phyloP scores from a whole-genome alignment of 192 early-diverging fungal species.

The Kappamyces sp. region DNA sequence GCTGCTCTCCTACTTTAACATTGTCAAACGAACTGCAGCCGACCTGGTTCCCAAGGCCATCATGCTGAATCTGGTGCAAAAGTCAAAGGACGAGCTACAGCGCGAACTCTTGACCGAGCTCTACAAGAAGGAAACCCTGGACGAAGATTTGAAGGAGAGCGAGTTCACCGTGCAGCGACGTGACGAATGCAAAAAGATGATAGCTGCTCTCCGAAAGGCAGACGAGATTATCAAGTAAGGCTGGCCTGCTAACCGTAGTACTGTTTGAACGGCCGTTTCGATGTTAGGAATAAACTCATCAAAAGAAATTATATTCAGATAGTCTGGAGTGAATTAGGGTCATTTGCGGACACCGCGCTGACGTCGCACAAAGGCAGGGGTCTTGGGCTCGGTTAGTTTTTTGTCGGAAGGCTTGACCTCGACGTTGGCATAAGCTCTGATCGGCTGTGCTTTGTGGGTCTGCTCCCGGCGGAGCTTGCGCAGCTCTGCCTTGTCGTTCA shows the following conservation, averaged over 20 bases:
- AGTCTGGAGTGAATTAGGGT: too few species aligned
- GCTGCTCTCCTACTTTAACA: slow-evolving; percentile 96
- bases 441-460: slow-evolving; percentile 59
- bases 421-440: slow-evolving; percentile 44
- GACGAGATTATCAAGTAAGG: slow-evolving; percentile 56
- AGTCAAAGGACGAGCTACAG: slow-evolving; percentile 90
- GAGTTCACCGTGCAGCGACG: slow-evolving; percentile 86
- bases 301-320: too few species aligned
- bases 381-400: slow-evolving; percentile 46
- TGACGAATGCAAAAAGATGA: slow-evolving; percentile 98
- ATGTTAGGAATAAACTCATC: too few species aligned
- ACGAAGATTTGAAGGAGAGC: slow-evolving; percentile 93
- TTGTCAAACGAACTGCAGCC: slow-evolving; percentile 95
- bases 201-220: slow-evolving; percentile 76
- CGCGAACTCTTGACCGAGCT: slow-evolving; percentile 90
- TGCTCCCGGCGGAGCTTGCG: slow-evolving; percentile 43
- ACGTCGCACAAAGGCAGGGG: slow-evolving; percentile 28
- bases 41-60: slow-evolving; percentile 98
- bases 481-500: slow-evolving; percentile 52
- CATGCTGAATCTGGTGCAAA: slow-evolving; percentile 93
- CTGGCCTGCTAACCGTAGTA: not conserved
- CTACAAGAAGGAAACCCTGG: slow-evolving; percentile 91
- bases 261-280: too few species aligned
- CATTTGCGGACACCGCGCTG: too few species aligned
- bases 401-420: slow-evolving; percentile 48